A percentile compares a stretch with the other conserved stretches of the same genome.
Evolutionary conservation across 2,329 filamentous ascomycete genomes (phyloP).

Genomic region (Daldinia eschscholtzii): DNA sequence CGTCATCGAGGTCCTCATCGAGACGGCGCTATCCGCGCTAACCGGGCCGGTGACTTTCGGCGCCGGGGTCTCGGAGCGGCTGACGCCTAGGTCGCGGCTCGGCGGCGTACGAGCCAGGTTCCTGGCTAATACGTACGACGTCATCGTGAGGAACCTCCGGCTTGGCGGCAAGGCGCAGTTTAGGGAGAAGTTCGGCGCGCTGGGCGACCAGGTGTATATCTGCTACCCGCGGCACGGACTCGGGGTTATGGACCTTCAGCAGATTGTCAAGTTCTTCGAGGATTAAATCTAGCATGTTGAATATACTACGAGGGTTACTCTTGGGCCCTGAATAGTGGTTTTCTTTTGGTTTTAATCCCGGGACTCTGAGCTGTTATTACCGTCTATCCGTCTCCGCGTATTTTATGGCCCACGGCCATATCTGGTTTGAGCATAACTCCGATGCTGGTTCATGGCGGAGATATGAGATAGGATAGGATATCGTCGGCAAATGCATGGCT

Average conservation of each 20-base stretch:
- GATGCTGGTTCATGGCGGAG: not conserved
- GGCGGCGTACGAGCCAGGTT: constrained; percentile 84
- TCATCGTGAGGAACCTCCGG: constrained; percentile 53
- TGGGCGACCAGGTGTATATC: constrained; percentile 87
- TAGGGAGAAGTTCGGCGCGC: constrained; percentile 87
- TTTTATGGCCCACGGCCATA: not conserved
- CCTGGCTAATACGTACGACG: constrained; percentile 83
- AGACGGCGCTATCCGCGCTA: constrained; percentile 53
- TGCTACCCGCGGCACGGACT: constrained; percentile 89
- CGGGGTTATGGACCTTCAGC: constrained; percentile 81
- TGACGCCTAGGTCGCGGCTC: constrained; percentile 84
- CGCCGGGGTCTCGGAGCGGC: constrained; percentile 78
- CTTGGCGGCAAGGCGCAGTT: constrained; percentile 85
- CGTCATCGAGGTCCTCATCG: constrained; percentile 84
- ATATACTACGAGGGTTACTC: too few species aligned
- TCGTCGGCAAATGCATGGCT: not conserved
- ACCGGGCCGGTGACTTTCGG: constrained; percentile 84
- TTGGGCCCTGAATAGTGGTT: not conserved
- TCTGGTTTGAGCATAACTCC: not conserved
- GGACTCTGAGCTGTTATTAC: not conserved
- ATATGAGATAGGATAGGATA: not conserved
- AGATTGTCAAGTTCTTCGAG: constrained; percentile 89
- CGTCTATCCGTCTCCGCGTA: not conserved
- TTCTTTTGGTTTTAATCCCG: not conserved
- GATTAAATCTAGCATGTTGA: constrained; percentile 56